Evolutionary conservation across 1,139 yeast species (phyloP), one percentile per base, ranked within the genome.

Genomic region (Yamadazyma atmosphaerica): DNA sequence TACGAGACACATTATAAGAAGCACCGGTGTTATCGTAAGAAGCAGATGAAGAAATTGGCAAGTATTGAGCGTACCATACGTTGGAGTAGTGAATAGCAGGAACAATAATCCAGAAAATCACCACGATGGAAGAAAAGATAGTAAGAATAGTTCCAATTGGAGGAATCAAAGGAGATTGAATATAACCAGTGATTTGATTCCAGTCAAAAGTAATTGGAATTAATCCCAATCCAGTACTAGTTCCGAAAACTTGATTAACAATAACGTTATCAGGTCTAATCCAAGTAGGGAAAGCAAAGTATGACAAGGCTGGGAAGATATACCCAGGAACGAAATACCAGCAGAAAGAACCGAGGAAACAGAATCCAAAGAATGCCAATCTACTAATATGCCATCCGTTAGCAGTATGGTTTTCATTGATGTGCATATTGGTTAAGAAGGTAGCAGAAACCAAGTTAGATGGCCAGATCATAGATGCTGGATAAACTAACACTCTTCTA

Each of bases 381-480:
- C 73, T 62, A 29, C 74, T 61, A 34, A 66, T 64, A 40, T 54
- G 62, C 72, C 72, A 67, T 13, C 71, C 70, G 38, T 65, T 63
- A 31, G 63, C 84, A 3, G 65, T 60, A 50, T 78, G 82, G 55
- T 81, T 79, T 48, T 76, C 81, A 51, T 78, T 75, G 39, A 77
- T 56, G 57, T 82, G 86, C 62, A 81, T 70, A 51, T 79, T 79
- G 40, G 84, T 79, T 51, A 81, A 67, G 47, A 73, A 69, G 12
- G 75, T 66, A 36, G 67, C 47, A 14, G 72, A 61, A 37, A 69
- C 74, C 61, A 58, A 78, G 63, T 49, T 81, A 12, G 77, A 61
- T 1, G 89, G 89, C 89, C 89, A 83, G 36, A 82, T 72, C 61
- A 82, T 79, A 7, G 78, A 65, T 4, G 83, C 72, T 2, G 87